A percentile compares a stretch with the other conserved stretches of the same genome.
These are phyloP conservation scores for Solanum hybrid DNA, from an alignment of 305 asterid genomes.

Conservation along the genomic window DNA sequence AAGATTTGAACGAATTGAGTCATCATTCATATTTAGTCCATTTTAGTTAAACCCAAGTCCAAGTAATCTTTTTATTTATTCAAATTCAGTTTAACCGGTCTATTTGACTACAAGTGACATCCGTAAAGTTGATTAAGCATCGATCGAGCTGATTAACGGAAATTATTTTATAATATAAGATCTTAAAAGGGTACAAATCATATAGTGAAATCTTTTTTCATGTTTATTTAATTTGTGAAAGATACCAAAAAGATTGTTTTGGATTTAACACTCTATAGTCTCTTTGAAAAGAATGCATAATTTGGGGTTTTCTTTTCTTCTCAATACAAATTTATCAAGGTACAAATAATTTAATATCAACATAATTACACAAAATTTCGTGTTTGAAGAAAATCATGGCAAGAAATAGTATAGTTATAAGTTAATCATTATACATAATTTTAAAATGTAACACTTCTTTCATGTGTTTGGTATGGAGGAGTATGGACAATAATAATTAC, in stretches of 20 bases:
- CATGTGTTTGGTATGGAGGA: no score
- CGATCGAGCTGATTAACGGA: not conserved
- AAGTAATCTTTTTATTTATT: no score
- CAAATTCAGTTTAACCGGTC: not conserved
- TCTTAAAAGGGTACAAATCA: not conserved
- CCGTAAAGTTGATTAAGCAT: not conserved
- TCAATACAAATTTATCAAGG: not conserved
- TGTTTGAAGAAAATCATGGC: no score
- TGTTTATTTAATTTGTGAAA: no score
- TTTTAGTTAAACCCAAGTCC: not conserved
- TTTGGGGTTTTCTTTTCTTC: not conserved
- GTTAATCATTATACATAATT: no score
- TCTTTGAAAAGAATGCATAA: not conserved
- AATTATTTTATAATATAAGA: not conserved
- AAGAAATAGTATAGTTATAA: no score
- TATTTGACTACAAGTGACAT: not conserved
- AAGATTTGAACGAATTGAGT: not conserved
- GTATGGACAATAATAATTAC: no score
- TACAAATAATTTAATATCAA: no score
- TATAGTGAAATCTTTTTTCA: not conserved
- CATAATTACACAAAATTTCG: no score
- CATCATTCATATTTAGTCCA: not conserved
- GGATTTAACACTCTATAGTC: not conserved
- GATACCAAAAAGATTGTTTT: no score
- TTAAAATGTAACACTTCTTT: no score